Evolutionary conservation across 768 basidiomycete species (phyloP), one percentile per base, ranked within the genome.

Genomic region (Panaeolus papilionaceus): DNA sequence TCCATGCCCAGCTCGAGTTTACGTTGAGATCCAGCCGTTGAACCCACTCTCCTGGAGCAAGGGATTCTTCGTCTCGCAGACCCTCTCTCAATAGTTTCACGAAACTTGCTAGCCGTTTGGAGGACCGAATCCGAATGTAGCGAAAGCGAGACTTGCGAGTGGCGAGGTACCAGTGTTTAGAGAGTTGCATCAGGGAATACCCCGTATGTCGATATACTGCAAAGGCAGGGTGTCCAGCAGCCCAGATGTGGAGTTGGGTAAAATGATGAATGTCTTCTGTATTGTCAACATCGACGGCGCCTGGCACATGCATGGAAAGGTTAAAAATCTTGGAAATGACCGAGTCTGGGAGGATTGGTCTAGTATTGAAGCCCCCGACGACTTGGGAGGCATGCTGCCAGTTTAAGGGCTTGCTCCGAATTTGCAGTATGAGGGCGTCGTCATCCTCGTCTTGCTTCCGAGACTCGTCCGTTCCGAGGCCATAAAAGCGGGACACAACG

Each of bases 61-160:
- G 16, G 20, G 20, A 45, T 44, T 7, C 44, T 11, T 33, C 28
- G 11, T 18, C 39, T 23, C 28, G 20, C 4, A 20, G 28, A n/a
- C 40, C 40, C 33, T 23, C 18, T 26, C n/a, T 45, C 63, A 64
- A 64, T 0, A 47, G 14, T 4, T 64, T 44, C 4, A 44, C 23
- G 42, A 64, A 40, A 9, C 10, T 45, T 18, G 16, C 33, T 20
- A 64, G 28, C 44, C 47, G 63, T 14, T 33, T 42, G 4, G 63
- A 47, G 37, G 63, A 64, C 7, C 42, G 42, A 33, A 64, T 64
- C 42, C 63, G 63, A 28, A 64, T 28, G 42, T 64, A 45, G 20
- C 42, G 63, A 51, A 9, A 26, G 47, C 14, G 20, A 18, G 8
- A 51, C 47, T 51, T 20, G n/a, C 47, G 20, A 26, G 47, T 51